Percentiles rank a stretch among this genome's conserved stretches.
These are phyloP conservation scores for Claviceps citrina DNA, from an alignment of 2,329 filamentous ascomycete species.

Conservation along the genomic window DNA sequence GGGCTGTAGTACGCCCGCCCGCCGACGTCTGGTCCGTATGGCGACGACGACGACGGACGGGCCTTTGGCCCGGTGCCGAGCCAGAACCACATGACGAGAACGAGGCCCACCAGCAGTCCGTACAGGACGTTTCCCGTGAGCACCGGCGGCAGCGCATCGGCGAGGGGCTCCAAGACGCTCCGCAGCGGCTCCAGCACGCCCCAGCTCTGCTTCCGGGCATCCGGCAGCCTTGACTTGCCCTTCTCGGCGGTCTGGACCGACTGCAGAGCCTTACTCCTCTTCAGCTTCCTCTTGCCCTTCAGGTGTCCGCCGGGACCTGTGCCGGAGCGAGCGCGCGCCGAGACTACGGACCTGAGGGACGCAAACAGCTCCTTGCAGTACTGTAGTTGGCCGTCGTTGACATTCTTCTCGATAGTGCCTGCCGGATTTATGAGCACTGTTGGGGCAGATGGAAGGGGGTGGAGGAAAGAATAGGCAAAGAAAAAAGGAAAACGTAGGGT, in stretches of 20 bases:
- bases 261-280: constrained; percentile 32
- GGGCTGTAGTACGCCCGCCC: constrained; percentile 26
- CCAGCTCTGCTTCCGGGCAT: constrained; percentile 42
- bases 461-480: not conserved
- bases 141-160: constrained; percentile 54
- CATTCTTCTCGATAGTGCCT: constrained; percentile 93
- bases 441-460: constrained; percentile 10
- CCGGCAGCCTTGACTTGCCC: constrained; percentile 25
- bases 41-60: constrained; percentile 22
- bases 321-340: constrained; percentile 41
- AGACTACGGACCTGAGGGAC: constrained; percentile 57
- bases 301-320: constrained; percentile 28
- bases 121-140: constrained; percentile 66
- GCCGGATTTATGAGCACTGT: constrained; percentile 9
- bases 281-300: constrained; percentile 49
- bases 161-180: constrained; percentile 50
- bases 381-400: constrained; percentile 71
- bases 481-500: not conserved
- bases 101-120: constrained; percentile 53
- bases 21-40: constrained; percentile 16
- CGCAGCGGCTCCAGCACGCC: constrained; percentile 69
- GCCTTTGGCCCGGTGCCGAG: constrained; percentile 33
- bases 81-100: constrained; percentile 62
- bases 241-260: constrained; percentile 28
- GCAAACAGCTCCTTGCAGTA: constrained; percentile 72